Evolutionary conservation across 331 rosid species (phyloP).

Genomic region (Arachis monticola): DNA sequence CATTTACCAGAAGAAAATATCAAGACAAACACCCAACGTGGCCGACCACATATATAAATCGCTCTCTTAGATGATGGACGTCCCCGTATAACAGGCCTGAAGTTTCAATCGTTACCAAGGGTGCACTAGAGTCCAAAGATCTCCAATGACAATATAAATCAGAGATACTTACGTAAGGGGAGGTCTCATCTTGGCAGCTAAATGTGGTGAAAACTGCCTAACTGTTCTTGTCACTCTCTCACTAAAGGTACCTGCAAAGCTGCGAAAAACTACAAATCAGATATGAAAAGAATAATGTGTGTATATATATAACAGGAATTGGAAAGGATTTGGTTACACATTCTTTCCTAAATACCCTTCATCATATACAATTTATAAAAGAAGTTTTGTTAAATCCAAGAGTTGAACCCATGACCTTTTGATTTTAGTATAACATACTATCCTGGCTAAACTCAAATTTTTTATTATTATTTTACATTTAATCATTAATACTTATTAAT

Average conservation of each 20-base stretch:
- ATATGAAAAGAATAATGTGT: background rate
- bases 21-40: conserved; percentile 88
- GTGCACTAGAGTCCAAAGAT: conserved; percentile 13
- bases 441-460: too few relatives aligned
- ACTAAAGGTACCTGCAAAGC: conserved; percentile 94
- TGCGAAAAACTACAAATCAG: conserved; percentile 47
- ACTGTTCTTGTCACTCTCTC: conserved; percentile 87
- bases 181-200: conserved; percentile 97
- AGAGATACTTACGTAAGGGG: conserved; percentile 78
- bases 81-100: conserved; percentile 98
- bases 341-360: too few relatives aligned
- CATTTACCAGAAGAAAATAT: conserved; percentile 72
- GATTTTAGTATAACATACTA: too few relatives aligned
- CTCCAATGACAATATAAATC: conserved; percentile 22
- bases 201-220: conserved; percentile 87
- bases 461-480: too few relatives aligned
- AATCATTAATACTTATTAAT: too few relatives aligned
- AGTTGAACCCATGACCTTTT: background rate
- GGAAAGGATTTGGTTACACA: too few relatives aligned
- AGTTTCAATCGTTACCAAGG: conserved; percentile 37
- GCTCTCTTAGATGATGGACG: conserved; percentile 91
- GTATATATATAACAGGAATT: too few relatives aligned
- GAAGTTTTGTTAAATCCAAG: background rate
- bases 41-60: conserved; percentile 83
- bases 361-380: too few relatives aligned